Evolutionary conservation across 306 rosid genomes (phyloP).

Genomic region (Prunus salicina): DNA sequence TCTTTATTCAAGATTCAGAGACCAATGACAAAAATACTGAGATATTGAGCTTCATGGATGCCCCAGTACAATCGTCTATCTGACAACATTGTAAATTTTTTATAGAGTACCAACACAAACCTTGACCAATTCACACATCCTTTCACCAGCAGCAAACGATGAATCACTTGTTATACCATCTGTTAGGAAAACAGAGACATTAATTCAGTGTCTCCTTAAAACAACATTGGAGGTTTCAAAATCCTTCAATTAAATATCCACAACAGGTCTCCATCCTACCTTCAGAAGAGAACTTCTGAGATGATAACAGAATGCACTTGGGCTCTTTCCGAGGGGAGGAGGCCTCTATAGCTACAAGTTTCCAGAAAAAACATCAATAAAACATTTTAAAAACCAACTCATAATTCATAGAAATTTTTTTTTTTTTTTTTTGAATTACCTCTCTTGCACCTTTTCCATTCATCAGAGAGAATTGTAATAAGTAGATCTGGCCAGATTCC

Average conservation of each 20-base stretch:
- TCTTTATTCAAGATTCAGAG: neutral
- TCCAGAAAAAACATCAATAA: slow-evolving; percentile 25
- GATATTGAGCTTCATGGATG: neutral
- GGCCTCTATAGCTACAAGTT: slow-evolving; percentile 76
- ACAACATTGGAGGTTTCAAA: neutral
- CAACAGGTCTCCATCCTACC: slow-evolving; percentile 37
- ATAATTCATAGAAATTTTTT: neutral
- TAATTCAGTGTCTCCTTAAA: slow-evolving; percentile 3
- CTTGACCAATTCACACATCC: slow-evolving; percentile 88
- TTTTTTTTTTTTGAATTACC: slow-evolving; percentile 37
- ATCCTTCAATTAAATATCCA: neutral
- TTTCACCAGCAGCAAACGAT: slow-evolving; percentile 71
- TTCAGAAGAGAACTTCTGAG: slow-evolving; percentile 40
- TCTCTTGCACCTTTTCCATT: slow-evolving; percentile 90
- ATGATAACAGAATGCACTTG: slow-evolving; percentile 52
- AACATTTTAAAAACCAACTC: slow-evolving; percentile 19
- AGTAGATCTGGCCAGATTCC: slow-evolving; percentile 87
- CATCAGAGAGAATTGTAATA: slow-evolving; percentile 59
- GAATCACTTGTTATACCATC: slow-evolving; percentile 57
- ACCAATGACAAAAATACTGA: neutral
- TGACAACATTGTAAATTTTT: neutral
- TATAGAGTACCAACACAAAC: slow-evolving; percentile 37
- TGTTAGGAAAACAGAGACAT: slow-evolving; percentile 33
- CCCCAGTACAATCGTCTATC: neutral
- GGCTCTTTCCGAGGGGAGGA: slow-evolving; percentile 78